Evolutionary conservation across 73 alveolate genomes (phyloP), one percentile per base, ranked within the genome.

Genomic region (Paramecium biaurelia): DNA sequence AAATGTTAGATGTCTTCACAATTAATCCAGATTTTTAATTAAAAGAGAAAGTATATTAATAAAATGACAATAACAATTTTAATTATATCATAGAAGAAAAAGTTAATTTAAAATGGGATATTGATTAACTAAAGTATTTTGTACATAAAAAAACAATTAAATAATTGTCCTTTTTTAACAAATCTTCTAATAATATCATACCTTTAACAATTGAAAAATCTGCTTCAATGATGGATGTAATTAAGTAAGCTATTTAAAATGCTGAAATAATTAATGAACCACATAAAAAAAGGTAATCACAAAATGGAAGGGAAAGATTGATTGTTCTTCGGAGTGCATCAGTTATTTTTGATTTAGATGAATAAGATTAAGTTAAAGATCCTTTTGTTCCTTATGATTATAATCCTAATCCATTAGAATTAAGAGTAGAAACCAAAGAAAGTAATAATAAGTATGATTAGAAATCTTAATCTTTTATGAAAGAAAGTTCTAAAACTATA

Each of bases 181-280:
- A 79, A 43, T 21, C 56, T 8, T 0, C 49, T 1, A 47, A 38
- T 30, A 43, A 45, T 38, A 41, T 79, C 5, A 23, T 79, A 43
- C 76, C 90, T 6, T 34, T 24, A 79, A 79, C 70, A 14, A 38
- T 42, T 42, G 42, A 43, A 43, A 38, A 79, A 28, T 67, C 86
- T 34, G 67, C 86, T 11, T 72, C 49, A 79, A 79, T 74, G 87
- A 74, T 79, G 90, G 74, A 79, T 42, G 76, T 79, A n/a, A 79
- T 79, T 23, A 38, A 76, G 6, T 23, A 45, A 4, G 90, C 90
- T 9, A 79, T 79, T 5, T 24, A 79, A 43, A 24, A 79, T 23
- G 90, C 30, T 21, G 76, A 79, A 47, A 41, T 14, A 5, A 15
- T 26, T 15, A 10, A 23, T 30, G 90, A 24, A 79, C 90, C 90